phyloP scores from a whole-genome alignment of 169 alveolate species.

The Eimeria brunetti region DNA sequence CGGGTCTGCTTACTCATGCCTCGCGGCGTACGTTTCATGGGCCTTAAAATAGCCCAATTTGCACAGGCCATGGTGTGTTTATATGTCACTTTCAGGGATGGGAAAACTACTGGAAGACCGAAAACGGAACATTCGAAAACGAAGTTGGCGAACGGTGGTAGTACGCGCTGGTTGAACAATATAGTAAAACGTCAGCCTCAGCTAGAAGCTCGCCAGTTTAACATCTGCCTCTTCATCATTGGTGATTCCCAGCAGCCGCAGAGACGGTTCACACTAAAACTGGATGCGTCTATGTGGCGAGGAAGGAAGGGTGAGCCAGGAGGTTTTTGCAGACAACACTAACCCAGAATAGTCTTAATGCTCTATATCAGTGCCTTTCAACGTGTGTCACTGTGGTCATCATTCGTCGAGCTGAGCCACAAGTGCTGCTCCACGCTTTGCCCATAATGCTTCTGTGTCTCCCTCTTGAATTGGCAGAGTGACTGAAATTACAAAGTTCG shows the following conservation, averaged over 20 bases:
- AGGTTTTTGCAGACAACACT: neutral
- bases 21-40: neutral
- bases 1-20: neutral
- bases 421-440: conserved; percentile 65
- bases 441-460: conserved; percentile 53
- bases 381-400: neutral
- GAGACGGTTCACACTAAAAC: neutral
- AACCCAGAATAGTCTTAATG: neutral
- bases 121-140: neutral
- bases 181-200: neutral
- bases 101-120: neutral
- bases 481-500: conserved; percentile 45
- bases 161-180: neutral
- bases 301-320: neutral
- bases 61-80: neutral
- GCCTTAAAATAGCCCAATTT: neutral
- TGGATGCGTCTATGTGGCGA: neutral
- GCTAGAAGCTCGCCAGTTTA: neutral
- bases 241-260: neutral
- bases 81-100: neutral
- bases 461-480: conserved; percentile 47
- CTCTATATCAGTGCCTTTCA: neutral
- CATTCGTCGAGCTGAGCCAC: conserved; percentile 64
- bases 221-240: neutral
- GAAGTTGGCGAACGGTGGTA: neutral